Percentiles rank a stretch among this genome's conserved stretches.
These are phyloP conservation scores for Suhomyces sp. DNA, from an alignment of 805 yeast genomes.

Conservation along the genomic window DNA sequence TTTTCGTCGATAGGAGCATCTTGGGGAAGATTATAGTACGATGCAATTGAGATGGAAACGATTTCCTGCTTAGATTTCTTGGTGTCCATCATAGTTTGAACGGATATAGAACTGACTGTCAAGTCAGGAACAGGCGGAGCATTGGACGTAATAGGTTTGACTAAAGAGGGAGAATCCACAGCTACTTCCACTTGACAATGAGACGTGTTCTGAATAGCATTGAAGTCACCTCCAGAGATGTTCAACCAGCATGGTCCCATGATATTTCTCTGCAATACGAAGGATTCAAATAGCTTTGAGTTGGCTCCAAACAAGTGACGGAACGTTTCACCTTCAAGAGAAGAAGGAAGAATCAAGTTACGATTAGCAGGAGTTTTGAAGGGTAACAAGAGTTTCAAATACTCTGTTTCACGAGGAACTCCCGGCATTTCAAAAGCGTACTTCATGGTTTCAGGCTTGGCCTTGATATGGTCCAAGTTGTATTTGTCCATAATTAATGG, in stretches of 20 bases:
- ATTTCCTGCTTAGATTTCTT: constrained; percentile 79
- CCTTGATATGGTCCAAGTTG: constrained; percentile 59
- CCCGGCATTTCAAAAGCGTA: constrained; percentile 87
- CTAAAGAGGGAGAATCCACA: constrained; percentile 45
- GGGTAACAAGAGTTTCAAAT: constrained; percentile 75
- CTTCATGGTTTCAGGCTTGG: constrained; percentile 69
- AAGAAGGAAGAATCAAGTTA: constrained; percentile 51
- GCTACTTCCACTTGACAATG: constrained; percentile 79
- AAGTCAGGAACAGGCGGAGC: constrained; percentile 58
- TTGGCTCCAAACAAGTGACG: constrained; percentile 75
- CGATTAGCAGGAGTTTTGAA: constrained; percentile 58
- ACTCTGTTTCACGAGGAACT: constrained; percentile 76
- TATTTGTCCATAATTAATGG: constrained; percentile 61
- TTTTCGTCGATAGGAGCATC: constrained; percentile 71
- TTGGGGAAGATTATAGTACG: constrained; percentile 65
- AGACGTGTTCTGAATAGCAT: constrained; percentile 57
- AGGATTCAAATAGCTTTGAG: constrained; percentile 74
- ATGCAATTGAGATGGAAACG: constrained; percentile 75
- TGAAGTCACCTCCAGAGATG: constrained; percentile 60
- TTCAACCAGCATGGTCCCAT: constrained; percentile 99
- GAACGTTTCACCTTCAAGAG: constrained; percentile 73
- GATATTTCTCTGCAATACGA: constrained; percentile 74
- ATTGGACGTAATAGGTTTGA: constrained; percentile 47
- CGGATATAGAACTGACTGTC: constrained; percentile 68
- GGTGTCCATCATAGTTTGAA: constrained; percentile 78